Percentiles rank a stretch among this genome's conserved stretches.
phyloP scores from a whole-genome alignment of 140 eudicot species.

The Senecio squalidus region DNA sequence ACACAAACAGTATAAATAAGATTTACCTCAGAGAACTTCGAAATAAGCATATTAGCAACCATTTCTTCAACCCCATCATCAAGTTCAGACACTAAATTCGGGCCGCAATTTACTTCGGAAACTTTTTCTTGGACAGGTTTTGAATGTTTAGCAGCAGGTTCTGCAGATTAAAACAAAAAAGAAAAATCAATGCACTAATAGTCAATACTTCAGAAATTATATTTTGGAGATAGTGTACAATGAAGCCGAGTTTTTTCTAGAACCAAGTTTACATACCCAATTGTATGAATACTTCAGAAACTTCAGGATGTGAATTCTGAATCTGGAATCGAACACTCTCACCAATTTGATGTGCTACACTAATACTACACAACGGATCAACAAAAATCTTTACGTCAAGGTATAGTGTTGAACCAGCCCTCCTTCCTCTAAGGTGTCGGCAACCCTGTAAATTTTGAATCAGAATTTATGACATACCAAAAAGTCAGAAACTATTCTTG shows the following conservation, averaged over 20 bases:
- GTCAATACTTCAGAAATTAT: not conserved
- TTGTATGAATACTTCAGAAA: constrained; percentile 94
- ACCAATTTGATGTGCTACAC: constrained; percentile 79
- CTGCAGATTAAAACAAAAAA: constrained; percentile 29
- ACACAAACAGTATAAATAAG: too few species aligned
- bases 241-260: not conserved
- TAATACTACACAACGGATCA: constrained; percentile 75
- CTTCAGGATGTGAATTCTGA: constrained; percentile 71
- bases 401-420: constrained; percentile 87
- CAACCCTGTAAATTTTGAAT: constrained; percentile 56
- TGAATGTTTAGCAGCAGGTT: constrained; percentile 62
- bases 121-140: too few species aligned
- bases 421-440: constrained; percentile 85
- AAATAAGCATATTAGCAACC: constrained; percentile 42
- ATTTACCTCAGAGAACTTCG: constrained; percentile 73
- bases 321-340: constrained; percentile 69
- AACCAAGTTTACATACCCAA: constrained; percentile 45
- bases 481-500: not conserved
- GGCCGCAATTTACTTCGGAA: constrained; percentile 9
- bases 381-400: constrained; percentile 89
- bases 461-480: not conserved
- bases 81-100: constrained; percentile 15
- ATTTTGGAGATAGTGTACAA: not conserved
- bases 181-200: not conserved
- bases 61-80: constrained; percentile 37